phyloP scores from a whole-genome alignment of 2,329 filamentous ascomycete species.

The Colletotrichum sojae region DNA sequence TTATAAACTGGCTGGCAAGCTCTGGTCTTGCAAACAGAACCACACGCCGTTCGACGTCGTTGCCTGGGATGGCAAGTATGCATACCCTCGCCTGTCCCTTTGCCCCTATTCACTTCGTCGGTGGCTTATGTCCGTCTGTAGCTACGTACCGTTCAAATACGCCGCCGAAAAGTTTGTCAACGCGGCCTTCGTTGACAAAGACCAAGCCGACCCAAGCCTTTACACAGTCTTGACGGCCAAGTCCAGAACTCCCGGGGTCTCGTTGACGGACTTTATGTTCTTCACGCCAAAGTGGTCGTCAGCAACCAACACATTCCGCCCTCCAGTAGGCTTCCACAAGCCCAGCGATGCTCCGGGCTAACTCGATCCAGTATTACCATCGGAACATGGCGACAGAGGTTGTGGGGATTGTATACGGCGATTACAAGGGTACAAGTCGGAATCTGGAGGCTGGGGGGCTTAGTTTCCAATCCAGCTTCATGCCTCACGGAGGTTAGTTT shows the following conservation, averaged over 20 bases:
- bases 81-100: slow-evolving; percentile 56
- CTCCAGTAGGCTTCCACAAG: slow-evolving; percentile 53
- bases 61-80: slow-evolving; percentile 76
- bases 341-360: slow-evolving; percentile 5
- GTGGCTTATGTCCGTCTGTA: slow-evolving; percentile 15
- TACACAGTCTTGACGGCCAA: slow-evolving; percentile 73
- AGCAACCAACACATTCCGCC: slow-evolving; percentile 68
- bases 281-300: slow-evolving; percentile 76
- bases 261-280: slow-evolving; percentile 73
- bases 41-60: slow-evolving; percentile 78
- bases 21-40: slow-evolving; percentile 70
- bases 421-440: slow-evolving; percentile 48
- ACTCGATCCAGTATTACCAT: slow-evolving; percentile 64
- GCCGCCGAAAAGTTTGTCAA: slow-evolving; percentile 68
- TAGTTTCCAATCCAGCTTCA: slow-evolving; percentile 49
- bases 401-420: slow-evolving; percentile 59
- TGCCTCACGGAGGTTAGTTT: slow-evolving; percentile 46
- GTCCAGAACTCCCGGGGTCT: slow-evolving; percentile 65
- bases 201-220: slow-evolving; percentile 75
- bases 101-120: not conserved
- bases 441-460: slow-evolving; percentile 48
- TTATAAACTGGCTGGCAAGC: slow-evolving; percentile 71
- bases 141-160: slow-evolving; percentile 60
- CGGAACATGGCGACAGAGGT: slow-evolving; percentile 67
- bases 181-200: slow-evolving; percentile 69